Percentiles rank a stretch among this genome's conserved stretches.
Conservation (phyloP, 164 flowering plant species). For the Echeveria elegans region DNA sequence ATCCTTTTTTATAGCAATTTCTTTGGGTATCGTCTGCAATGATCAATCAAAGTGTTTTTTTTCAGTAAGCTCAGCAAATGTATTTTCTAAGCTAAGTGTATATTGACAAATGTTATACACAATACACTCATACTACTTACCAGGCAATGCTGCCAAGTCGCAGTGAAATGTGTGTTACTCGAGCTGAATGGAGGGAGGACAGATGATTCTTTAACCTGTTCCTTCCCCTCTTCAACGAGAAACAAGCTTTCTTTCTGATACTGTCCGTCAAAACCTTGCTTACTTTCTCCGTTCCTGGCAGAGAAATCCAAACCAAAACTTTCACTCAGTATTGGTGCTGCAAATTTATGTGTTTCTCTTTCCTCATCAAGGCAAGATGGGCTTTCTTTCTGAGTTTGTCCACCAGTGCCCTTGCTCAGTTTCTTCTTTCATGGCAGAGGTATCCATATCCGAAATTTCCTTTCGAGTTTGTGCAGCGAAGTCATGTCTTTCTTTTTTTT, state of each 20-base stretch:
- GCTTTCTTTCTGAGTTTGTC: too few species aligned
- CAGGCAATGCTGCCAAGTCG: slow-evolving; percentile 1
- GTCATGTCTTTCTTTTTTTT: too few species aligned
- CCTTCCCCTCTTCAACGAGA: background rate
- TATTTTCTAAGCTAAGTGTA: background rate
- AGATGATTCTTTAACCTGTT: background rate
- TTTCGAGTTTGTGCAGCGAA: too few species aligned
- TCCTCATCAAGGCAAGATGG: too few species aligned
- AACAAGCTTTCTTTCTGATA: too few species aligned
- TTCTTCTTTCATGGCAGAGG: too few species aligned
- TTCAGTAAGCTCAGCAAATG: background rate
- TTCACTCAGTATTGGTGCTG: too few species aligned
- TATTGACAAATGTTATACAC: background rate
- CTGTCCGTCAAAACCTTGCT: background rate
- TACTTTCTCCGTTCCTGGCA: background rate
- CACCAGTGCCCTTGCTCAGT: too few species aligned
- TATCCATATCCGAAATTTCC: too few species aligned
- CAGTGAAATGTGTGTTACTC: background rate
- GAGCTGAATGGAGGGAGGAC: background rate
- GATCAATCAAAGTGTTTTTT: background rate
- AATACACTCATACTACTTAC: background rate
- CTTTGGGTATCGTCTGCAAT: background rate
- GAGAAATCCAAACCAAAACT: too few species aligned
- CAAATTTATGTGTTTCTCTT: too few species aligned
- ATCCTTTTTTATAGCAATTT: background rate